Conservation (phyloP, 2,329 filamentous ascomycete genomes). For the Zymoseptoria tritici region DNA sequence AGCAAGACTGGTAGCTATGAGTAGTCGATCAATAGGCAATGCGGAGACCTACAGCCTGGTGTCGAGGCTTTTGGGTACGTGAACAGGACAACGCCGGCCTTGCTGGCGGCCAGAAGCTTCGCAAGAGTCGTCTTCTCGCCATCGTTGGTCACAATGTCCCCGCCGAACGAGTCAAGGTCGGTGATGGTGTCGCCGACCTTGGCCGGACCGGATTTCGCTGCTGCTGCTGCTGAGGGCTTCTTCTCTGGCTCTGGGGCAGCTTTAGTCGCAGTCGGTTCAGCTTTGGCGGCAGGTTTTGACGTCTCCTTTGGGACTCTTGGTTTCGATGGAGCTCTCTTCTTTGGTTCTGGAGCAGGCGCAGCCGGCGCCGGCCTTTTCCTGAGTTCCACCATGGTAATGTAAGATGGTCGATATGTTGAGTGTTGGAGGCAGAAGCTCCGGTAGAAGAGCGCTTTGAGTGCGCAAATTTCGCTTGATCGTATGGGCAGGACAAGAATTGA, state of each 20-base stretch:
- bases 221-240: neutral
- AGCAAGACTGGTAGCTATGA: neutral
- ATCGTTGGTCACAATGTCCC: conserved; percentile 76
- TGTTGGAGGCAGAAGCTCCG: neutral
- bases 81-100: conserved; percentile 81
- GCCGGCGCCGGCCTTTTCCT: conserved; percentile 55
- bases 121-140: conserved; percentile 72
- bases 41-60: conserved; percentile 70
- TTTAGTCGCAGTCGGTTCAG: conserved; percentile 25
- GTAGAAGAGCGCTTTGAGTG: neutral
- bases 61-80: conserved; percentile 95
- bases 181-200: conserved; percentile 45
- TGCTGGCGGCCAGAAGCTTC: conserved; percentile 73
- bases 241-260: conserved; percentile 15
- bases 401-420: neutral
- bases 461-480: neutral
- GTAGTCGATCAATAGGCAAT: neutral
- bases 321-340: conserved; percentile 34
- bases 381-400: conserved; percentile 47
- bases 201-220: conserved; percentile 15
- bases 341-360: conserved; percentile 41
- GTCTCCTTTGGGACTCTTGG: conserved; percentile 22
- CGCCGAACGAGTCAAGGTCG: conserved; percentile 48
- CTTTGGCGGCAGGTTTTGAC: conserved; percentile 35
- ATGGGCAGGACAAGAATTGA: neutral